These are phyloP conservation scores for Coemansia sp. DNA, from an alignment of 192 early-diverging fungal species.

Conservation along the genomic window DNA sequence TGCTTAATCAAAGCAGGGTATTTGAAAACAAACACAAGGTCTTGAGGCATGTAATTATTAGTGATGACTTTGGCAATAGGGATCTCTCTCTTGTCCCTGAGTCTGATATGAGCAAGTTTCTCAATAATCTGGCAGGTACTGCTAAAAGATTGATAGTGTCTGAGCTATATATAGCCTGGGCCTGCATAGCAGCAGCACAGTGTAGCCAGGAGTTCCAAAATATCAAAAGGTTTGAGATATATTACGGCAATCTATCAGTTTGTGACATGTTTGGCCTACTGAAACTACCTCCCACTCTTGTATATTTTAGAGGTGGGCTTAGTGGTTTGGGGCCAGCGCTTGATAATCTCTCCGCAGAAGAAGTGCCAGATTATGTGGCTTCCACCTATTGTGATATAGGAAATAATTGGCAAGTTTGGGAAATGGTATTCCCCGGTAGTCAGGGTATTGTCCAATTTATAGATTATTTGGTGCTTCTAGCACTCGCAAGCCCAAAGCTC, in stretches of 20 bases:
- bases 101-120: neutral
- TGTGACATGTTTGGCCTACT: neutral
- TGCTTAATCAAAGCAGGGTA: neutral
- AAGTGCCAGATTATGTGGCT: neutral
- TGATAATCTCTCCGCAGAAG: neutral
- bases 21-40: neutral
- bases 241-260: neutral
- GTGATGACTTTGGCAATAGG: neutral
- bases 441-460: neutral
- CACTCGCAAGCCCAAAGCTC: neutral
- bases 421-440: neutral
- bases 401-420: neutral
- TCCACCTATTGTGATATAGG: neutral
- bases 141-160: neutral
- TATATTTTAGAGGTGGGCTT: neutral
- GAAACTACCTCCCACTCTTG: neutral
- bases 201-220: neutral
- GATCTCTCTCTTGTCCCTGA: neutral
- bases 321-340: neutral
- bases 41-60: neutral
- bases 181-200: neutral
- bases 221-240: neutral
- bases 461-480: neutral
- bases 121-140: neutral
- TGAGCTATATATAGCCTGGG: neutral